Conservation (phyloP, 805 yeast genomes). For the Spathaspora hagerdaliae region DNA sequence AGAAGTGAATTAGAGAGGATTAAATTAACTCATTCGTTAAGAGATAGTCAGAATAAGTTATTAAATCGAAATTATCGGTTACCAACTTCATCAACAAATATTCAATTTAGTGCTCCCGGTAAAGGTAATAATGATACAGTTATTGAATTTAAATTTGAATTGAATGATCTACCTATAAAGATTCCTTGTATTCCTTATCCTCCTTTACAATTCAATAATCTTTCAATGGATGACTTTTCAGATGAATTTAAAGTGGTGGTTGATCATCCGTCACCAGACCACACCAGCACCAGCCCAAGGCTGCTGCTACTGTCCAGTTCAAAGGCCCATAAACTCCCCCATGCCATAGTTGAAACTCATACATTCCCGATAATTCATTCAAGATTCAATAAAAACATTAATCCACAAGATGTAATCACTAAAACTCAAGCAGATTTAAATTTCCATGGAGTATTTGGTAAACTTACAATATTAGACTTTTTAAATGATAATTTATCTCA, state of each 20-base stretch:
- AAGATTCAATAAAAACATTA: background rate
- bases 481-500: conserved; percentile 4
- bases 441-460: conserved; percentile 6
- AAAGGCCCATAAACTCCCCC: conserved; percentile 1
- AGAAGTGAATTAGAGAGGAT: conserved; percentile 18
- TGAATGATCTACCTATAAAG: conserved; percentile 15
- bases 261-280: background rate
- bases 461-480: conserved; percentile 7
- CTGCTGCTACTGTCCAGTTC: background rate
- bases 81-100: conserved; percentile 17
- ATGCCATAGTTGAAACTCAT: conserved; percentile 4
- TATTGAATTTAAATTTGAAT: conserved; percentile 22
- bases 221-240: conserved; percentile 14
- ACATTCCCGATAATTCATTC: conserved; percentile 5
- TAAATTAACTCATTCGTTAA: conserved; percentile 22
- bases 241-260: conserved; percentile 14
- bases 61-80: conserved; percentile 20
- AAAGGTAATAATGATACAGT: background rate
- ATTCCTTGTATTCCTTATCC: conserved; percentile 19
- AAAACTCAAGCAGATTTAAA: conserved; percentile 3
- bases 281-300: too few species aligned
- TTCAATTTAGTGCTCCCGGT: background rate
- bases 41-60: conserved; percentile 24
- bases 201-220: conserved; percentile 18
- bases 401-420: background rate